Base-by-base conservation (phyloP, 164 flowering plant species). In the Nymphaea thermarum region DNA sequence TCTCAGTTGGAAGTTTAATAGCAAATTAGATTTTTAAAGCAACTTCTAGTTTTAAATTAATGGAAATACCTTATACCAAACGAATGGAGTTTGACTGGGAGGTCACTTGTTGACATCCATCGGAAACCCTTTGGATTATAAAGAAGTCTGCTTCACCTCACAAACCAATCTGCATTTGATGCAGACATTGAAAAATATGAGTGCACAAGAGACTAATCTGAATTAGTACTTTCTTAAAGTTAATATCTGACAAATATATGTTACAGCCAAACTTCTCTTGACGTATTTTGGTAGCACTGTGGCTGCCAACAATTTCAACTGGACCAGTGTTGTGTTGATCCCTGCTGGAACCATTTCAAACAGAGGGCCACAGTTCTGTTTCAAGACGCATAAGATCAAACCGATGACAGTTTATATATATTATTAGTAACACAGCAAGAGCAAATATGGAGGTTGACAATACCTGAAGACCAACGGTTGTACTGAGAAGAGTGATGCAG, bases 361-460 rank as follows among this genome's bases (percentile, higher is more conserved):
- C 3, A 16, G 42, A 0, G 82, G 16, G 0, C 91, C 94, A 69
- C 87, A 90, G 59, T 87, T 85, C 89, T 87, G 68, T 42, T 59
- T 47, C 55, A 47, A 47, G 55, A 6, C 12, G 12, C 55, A 47
- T 6, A 47, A 45, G 62, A 43, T 11, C 12, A 67, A 71, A 61
- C 6, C 42, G 16, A 25, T 25, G 36, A 17, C 25, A 8, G 11
- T n/a, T 6, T 6, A 61, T 61, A 61, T n/a, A 61, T 61, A 25
- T 25, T 25, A 25, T 25, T 25, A n/a, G 64, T n/a, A 36, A 61
- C 6, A 5, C 64, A 6, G 6, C 25, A 36, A 61, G 16, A 16
- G 16, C 12, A 55, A 16, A 55, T 10, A 55, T 10, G 60, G 60
- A 16, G 60, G 36, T 25, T 36, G n/a, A 14, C 7, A 11, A 10